Evolutionary conservation across 129 eudicot species (phyloP).

Genomic region (Pseudognaphalium luteoalbum): DNA sequence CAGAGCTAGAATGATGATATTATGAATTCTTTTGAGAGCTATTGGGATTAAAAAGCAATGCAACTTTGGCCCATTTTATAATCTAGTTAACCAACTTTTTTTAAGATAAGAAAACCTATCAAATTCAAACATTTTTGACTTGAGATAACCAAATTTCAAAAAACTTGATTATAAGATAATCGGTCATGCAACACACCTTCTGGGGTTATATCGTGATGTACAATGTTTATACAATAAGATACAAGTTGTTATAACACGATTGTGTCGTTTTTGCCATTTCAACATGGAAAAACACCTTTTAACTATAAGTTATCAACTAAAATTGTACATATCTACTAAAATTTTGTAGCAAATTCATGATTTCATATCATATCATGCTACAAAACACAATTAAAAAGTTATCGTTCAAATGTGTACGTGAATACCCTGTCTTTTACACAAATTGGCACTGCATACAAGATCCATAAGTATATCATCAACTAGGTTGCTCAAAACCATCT

Average conservation of each 20-base stretch:
- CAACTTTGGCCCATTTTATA: neutral
- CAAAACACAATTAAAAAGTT: conserved; percentile 15
- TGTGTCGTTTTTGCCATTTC: conserved; percentile 2
- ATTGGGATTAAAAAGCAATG: neutral
- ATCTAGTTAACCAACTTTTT: neutral
- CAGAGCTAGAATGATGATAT: neutral
- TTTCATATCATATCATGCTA: conserved; percentile 18
- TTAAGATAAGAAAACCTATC: neutral
- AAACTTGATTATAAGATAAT: neutral
- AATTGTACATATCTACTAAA: conserved; percentile 15
- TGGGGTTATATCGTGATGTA: conserved; percentile 1
- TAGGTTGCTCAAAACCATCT: conserved; percentile 49
- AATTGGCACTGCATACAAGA: conserved; percentile 25
- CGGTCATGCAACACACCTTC: too few species aligned
- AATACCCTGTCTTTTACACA: neutral
- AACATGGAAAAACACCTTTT: conserved; percentile 16
- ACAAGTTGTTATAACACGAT: conserved; percentile 17
- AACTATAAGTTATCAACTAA: conserved; percentile 3
- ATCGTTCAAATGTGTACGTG: neutral
- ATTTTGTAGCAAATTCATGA: conserved; percentile 2
- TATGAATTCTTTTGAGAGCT: neutral
- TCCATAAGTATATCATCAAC: conserved; percentile 56
- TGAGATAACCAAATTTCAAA: neutral
- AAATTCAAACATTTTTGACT: neutral
- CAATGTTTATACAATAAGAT: neutral